Base-by-base conservation (phyloP, 208 protist genomes). In the Phytomonas serpens region DNA sequence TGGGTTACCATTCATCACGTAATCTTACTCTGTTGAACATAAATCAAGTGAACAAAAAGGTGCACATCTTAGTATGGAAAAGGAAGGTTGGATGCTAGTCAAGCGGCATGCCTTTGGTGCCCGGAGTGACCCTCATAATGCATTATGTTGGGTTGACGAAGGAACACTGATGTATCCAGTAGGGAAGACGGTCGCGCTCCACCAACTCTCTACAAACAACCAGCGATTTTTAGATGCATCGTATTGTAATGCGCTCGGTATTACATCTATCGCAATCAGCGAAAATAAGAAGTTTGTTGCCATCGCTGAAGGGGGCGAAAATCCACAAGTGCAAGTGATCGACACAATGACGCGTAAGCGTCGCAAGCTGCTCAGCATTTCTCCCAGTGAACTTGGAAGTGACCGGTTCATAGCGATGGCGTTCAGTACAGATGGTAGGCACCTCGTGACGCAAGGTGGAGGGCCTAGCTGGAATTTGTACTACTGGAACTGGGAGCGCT, bases 261-360 rank as follows among this genome's bases (percentile, higher is more conserved):
- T 98, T 79, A 97, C 94, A 6, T 90, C 95, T 61, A 73, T 98
- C 19, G 86, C 93, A 9, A 84, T 98, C 63, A 93, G 85, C 47
- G 84, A 89, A 3, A 98, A 98, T 75, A 91, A 93, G 47, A 98
- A 98, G 75, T 99, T 95, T 67, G 83, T 98, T 33, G 97, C 97
- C 52, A 84, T 99, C 36, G 95, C 96, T 10, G 96, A 98, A 78
- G 78, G 81, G 30, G 90, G 86, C 23, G 64, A 83, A 13, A 47
- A 75, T 40, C 84, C 89, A 14, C 81, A 88, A 71, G 88, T 97
- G 38, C 86, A 93, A 73, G 87, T 97, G 68, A 93, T 94, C 67
- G 90, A 97, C 70, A 92, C 90, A 30, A 79, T 88, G 47, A 92
- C 89, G 1, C 86, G 87, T 27, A 97, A 94, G 73, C 86, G 89